A percentile compares a stretch with the other conserved stretches of the same genome.
Evolutionary conservation across 179 eudicot species (phyloP).

Genomic region (Vitellaria paradoxa): DNA sequence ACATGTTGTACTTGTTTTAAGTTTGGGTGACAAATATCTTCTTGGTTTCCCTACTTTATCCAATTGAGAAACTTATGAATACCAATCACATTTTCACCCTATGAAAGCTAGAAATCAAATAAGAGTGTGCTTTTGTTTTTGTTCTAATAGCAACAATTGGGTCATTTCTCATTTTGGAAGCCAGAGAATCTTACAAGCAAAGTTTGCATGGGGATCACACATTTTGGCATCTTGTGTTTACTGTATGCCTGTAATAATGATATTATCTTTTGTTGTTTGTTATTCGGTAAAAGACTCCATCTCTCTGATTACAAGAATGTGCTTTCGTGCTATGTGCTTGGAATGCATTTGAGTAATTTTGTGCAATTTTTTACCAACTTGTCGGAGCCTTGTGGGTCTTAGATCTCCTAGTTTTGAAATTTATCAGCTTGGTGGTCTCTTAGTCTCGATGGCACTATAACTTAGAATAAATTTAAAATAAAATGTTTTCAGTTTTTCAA

Average conservation of each 20-base stretch:
- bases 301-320: neutral
- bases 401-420: neutral
- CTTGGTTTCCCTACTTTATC: neutral
- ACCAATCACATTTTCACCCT: neutral
- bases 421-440: neutral
- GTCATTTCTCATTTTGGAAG: neutral
- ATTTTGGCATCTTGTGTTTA: neutral
- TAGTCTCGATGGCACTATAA: neutral
- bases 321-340: constrained; percentile 3
- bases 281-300: neutral
- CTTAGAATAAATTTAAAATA: neutral
- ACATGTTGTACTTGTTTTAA: neutral
- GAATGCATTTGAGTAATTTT: neutral
- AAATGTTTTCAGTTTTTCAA: neutral
- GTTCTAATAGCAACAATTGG: neutral
- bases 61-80: neutral
- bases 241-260: neutral
- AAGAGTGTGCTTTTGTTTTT: neutral
- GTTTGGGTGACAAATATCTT: neutral
- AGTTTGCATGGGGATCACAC: neutral
- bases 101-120: neutral
- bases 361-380: neutral
- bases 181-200: neutral
- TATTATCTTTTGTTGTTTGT: neutral
- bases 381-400: neutral